A percentile compares a stretch with the other conserved stretches of the same genome.
Evolutionary conservation across 768 basidiomycete species (phyloP).

Genomic region (Auricularia auricula-judae): DNA sequence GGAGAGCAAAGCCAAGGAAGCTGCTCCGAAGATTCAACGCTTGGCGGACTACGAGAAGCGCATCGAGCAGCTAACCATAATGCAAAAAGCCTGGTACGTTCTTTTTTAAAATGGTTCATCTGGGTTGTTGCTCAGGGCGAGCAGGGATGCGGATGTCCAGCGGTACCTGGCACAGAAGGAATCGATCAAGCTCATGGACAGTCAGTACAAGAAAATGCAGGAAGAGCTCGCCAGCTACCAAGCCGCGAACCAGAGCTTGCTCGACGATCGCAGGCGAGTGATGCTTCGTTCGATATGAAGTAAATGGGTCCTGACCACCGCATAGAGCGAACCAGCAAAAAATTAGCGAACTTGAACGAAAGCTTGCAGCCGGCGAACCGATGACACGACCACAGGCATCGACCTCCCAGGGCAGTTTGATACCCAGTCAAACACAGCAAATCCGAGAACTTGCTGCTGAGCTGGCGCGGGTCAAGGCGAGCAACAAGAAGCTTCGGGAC

Average conservation of each 20-base stretch:
- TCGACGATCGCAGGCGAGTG: background rate
- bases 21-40: constrained; percentile 69
- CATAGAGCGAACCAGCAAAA: constrained; percentile 45
- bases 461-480: constrained; percentile 30
- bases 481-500: constrained; percentile 38
- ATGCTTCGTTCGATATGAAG: background rate
- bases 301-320: background rate
- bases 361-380: constrained; percentile 30
- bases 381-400: constrained; percentile 32
- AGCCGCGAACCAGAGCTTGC: constrained; percentile 26
- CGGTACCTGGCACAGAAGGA: constrained; percentile 56
- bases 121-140: background rate
- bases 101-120: background rate
- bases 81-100: constrained; percentile 68
- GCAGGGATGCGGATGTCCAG: constrained; percentile 65
- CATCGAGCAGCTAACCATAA: constrained; percentile 68
- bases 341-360: constrained; percentile 49
- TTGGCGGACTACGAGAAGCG: constrained; percentile 79
- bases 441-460: background rate
- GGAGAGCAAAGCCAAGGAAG: constrained; percentile 66
- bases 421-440: constrained; percentile 28
- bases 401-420: constrained; percentile 22
- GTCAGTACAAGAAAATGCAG: constrained; percentile 54
- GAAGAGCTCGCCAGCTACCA: constrained; percentile 50
- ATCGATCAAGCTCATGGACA: constrained; percentile 43